Percentiles rank a stretch among this genome's conserved stretches.
These are phyloP conservation scores for Quercus lobata DNA, from an alignment of 331 rosid species.

Conservation along the genomic window DNA sequence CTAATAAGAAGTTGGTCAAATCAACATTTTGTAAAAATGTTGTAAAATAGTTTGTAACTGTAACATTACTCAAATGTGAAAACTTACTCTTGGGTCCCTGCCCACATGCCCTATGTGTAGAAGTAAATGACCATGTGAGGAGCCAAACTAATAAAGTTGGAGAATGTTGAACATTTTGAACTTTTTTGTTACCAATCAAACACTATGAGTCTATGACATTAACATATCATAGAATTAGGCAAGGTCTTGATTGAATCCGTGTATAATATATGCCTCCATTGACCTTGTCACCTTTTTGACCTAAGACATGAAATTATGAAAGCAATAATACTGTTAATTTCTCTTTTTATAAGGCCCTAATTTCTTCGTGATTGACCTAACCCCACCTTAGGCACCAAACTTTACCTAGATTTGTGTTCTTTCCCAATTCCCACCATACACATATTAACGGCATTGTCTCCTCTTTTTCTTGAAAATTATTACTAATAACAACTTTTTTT, in stretches of 20 bases:
- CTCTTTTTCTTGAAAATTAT: neutral
- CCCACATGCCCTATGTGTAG: no score
- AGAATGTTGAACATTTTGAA: no score
- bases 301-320: neutral
- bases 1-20: no score
- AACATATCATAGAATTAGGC: neutral
- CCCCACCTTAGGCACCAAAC: slow-evolving; percentile 29
- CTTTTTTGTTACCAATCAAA: no score
- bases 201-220: no score
- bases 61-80: no score
- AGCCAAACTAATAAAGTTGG: no score
- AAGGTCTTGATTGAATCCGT: slow-evolving; percentile 6
- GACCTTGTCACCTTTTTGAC: slow-evolving; percentile 32
- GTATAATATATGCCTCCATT: slow-evolving; percentile 4
- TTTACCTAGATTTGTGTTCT: slow-evolving; percentile 34
- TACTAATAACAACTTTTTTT: neutral
- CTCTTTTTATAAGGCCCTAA: slow-evolving; percentile 33
- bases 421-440: slow-evolving; percentile 33
- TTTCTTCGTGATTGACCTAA: slow-evolving; percentile 43
- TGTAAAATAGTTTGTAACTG: no score
- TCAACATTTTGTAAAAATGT: no score
- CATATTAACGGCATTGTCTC: slow-evolving; percentile 29
- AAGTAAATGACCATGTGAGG: no score
- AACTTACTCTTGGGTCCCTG: no score
- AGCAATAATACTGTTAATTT: neutral